phyloP scores from a whole-genome alignment of 2,329 filamentous ascomycete genomes.

The Cladorrhinum sp. region DNA sequence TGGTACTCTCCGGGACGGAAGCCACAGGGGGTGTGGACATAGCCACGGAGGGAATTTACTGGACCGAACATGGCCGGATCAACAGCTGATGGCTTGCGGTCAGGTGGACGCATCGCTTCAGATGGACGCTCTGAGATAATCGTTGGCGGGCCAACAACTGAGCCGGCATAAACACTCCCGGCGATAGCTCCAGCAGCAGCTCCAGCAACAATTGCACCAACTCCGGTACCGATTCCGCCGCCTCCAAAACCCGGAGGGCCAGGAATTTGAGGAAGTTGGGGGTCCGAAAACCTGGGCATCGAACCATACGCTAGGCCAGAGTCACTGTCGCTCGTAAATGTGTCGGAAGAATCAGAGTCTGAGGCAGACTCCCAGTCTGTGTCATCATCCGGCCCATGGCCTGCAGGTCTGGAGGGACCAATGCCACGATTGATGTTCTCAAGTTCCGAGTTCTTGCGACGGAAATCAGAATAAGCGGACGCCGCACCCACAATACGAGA shows the following conservation, averaged over 20 bases:
- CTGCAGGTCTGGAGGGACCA: constrained; percentile 34
- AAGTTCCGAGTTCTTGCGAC: constrained; percentile 38
- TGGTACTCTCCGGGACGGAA: constrained; percentile 39
- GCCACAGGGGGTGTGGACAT: constrained; percentile 54
- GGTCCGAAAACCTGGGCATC: constrained; percentile 27
- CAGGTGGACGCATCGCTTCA: constrained; percentile 29
- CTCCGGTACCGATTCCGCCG: constrained; percentile 21
- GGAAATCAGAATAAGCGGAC: constrained; percentile 41
- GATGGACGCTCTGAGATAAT: constrained; percentile 28
- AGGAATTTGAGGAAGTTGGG: constrained; percentile 21
- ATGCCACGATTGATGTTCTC: constrained; percentile 24
- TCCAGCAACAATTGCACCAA: neutral
- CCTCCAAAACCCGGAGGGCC: neutral
- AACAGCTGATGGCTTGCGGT: constrained; percentile 49
- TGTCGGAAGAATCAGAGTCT: constrained; percentile 40
- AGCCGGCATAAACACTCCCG: constrained; percentile 31
- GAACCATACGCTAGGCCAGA: constrained; percentile 44
- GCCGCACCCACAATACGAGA: constrained; percentile 41
- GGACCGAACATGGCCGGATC: constrained; percentile 59
- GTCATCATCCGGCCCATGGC: constrained; percentile 44
- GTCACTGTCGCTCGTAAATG: constrained; percentile 39
- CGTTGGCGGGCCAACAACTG: constrained; percentile 34
- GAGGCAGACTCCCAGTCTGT: constrained; percentile 57
- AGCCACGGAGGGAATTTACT: constrained; percentile 57
- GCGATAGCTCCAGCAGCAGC: constrained; percentile 1